phyloP scores from a whole-genome alignment of 495 filamentous ascomycete genomes.

The Neurospora discreta region DNA sequence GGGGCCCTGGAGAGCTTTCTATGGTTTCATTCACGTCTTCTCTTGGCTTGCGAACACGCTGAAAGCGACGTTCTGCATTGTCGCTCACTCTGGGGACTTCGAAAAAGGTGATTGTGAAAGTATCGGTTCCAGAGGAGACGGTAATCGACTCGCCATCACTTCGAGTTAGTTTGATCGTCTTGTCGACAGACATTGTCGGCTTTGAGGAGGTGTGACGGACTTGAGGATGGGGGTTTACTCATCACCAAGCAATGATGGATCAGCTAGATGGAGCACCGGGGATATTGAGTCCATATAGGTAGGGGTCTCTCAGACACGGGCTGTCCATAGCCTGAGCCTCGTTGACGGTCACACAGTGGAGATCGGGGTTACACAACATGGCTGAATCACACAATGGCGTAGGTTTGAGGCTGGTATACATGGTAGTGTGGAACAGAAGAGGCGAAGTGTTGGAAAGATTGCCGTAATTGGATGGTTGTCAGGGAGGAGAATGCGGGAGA shows the following conservation, averaged over 20 bases:
- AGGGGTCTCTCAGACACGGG: background rate
- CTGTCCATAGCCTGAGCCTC: background rate
- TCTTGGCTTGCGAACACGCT: background rate
- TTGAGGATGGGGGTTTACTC: background rate
- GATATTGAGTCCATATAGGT: background rate
- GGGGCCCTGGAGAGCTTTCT: background rate
- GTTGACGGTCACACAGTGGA: background rate
- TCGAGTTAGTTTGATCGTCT: background rate
- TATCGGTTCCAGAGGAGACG: background rate
- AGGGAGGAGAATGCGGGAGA: background rate
- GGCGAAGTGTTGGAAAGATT: background rate
- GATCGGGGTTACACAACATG: background rate
- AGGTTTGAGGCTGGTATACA: background rate
- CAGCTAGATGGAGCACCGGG: background rate
- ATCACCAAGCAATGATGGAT: background rate
- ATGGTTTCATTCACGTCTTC: background rate
- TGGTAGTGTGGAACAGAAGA: background rate
- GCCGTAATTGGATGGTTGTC: background rate
- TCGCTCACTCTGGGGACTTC: background rate
- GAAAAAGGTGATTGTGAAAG: background rate
- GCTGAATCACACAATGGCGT: background rate
- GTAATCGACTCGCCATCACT: background rate
- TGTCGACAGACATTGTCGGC: background rate
- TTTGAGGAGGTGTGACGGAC: background rate
- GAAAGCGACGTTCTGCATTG: background rate